Evolutionary conservation across 257 asterid species (phyloP).

Genomic region (Solanum sejunctum): DNA sequence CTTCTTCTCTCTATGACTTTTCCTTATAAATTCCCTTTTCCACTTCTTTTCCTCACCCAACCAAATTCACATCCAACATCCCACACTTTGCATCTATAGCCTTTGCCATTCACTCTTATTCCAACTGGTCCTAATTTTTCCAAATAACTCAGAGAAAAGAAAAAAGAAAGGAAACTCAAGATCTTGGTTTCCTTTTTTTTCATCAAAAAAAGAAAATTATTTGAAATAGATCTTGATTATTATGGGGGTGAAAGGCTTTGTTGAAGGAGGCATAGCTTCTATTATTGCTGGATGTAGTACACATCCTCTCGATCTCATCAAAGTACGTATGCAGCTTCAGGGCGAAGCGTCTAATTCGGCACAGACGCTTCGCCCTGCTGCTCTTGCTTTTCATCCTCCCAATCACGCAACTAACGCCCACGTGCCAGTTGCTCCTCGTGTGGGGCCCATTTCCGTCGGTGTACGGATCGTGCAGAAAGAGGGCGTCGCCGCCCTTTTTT

Average conservation of each 20-base stretch:
- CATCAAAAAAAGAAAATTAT: neutral
- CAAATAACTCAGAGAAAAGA: neutral
- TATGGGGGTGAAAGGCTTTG: conserved; percentile 81
- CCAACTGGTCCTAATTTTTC: conserved; percentile 35
- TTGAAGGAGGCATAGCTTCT: conserved; percentile 89
- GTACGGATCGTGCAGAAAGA: conserved; percentile 54
- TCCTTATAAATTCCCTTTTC: conserved; percentile 20
- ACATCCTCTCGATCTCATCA: conserved; percentile 71
- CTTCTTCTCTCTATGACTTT: neutral
- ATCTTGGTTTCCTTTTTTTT: neutral
- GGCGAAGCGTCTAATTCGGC: conserved; percentile 30
- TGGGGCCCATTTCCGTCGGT: conserved; percentile 57
- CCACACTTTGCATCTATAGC: conserved; percentile 79
- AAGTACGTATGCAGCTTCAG: conserved; percentile 86
- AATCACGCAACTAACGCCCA: conserved; percentile 7
- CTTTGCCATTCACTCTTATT: conserved; percentile 55
- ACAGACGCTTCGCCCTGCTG: conserved; percentile 47
- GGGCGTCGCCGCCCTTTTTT: conserved; percentile 55
- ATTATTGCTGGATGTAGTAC: conserved; percentile 80
- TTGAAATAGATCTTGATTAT: neutral
- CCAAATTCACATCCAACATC: conserved; percentile 19
- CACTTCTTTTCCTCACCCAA: neutral
- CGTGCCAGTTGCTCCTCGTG: conserved; percentile 21
- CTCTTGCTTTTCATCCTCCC: conserved; percentile 33
- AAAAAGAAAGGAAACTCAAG: neutral